Conservation (phyloP, 306 rosid species). For the Cucurbita pepo region DNA sequence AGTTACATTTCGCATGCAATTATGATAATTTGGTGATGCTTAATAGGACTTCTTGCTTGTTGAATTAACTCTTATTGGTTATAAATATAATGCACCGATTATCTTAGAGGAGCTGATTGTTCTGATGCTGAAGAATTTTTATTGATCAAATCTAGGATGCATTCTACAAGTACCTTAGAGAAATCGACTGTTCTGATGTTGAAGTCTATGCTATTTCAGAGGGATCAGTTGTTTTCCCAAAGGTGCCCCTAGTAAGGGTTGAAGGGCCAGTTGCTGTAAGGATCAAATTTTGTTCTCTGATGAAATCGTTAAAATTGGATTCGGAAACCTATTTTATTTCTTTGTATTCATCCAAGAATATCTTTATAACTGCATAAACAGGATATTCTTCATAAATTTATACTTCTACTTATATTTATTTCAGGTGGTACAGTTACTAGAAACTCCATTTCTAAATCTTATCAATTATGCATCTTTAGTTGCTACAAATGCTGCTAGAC, state of each 20-base stretch:
- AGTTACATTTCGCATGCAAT: background rate
- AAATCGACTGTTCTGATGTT: conserved; percentile 74
- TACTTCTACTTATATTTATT: conserved; percentile 1
- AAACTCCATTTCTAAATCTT: conserved; percentile 74
- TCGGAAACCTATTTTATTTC: background rate
- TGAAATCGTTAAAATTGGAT: background rate
- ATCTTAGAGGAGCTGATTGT: conserved; percentile 65
- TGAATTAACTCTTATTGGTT: conserved; percentile 1
- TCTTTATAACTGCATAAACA: background rate
- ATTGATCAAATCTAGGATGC: conserved; percentile 53
- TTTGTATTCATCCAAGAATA: background rate
- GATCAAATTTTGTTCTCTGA: background rate
- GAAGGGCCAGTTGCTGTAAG: conserved; percentile 99
- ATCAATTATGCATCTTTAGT: conserved; percentile 70
- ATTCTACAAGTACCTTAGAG: conserved; percentile 78
- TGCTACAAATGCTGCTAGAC: conserved; percentile 88
- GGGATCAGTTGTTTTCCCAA: conserved; percentile 91
- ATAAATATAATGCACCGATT: conserved; percentile 64
- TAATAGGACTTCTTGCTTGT: background rate
- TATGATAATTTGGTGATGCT: background rate
- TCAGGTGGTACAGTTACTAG: conserved; percentile 89
- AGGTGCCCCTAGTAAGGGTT: conserved; percentile 76
- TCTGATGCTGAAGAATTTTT: conserved; percentile 51
- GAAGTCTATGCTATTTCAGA: conserved; percentile 77
- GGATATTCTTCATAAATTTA: background rate